Percentiles rank a stretch among this genome's conserved stretches.
These are phyloP conservation scores for Triadica sebifera DNA, from an alignment of 345 rosid species.

Conservation along the genomic window DNA sequence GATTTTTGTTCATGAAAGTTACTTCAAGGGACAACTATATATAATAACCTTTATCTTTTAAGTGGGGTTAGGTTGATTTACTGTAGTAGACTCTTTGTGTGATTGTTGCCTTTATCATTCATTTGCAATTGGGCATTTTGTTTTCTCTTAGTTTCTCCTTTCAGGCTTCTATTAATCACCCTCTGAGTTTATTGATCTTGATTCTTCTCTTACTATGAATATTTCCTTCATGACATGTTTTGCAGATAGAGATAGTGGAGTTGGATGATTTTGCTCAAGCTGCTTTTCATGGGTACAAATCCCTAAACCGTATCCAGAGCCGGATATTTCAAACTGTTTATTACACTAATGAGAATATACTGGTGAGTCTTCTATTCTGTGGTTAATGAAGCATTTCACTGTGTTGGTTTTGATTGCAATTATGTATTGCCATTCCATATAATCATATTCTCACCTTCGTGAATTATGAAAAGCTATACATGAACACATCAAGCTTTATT, in stretches of 20 bases:
- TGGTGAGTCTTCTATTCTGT: constrained; percentile 50
- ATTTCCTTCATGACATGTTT: constrained; percentile 21
- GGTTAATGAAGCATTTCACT: constrained; percentile 7
- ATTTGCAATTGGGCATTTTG: background rate
- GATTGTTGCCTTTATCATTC: background rate
- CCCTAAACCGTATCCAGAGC: constrained; percentile 91
- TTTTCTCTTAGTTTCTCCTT: background rate
- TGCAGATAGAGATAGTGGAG: constrained; percentile 88
- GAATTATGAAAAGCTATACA: background rate
- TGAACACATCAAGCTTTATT: background rate
- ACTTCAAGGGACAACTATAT: background rate
- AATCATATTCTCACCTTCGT: background rate
- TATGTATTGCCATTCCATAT: background rate
- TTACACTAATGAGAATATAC: constrained; percentile 83
- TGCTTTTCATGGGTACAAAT: constrained; percentile 91
- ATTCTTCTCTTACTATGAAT: constrained; percentile 18
- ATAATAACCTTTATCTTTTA: no score
- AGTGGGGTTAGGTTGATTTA: background rate
- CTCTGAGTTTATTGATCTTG: constrained; percentile 14
- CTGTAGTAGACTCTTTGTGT: background rate
- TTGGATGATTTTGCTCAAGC: constrained; percentile 93
- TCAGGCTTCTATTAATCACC: background rate
- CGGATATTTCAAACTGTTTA: constrained; percentile 91
- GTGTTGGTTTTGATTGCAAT: background rate
- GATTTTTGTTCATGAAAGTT: background rate